Conservation (phyloP, 805 yeast species). For the Yamadazyma takamatsuzukensis region DNA sequence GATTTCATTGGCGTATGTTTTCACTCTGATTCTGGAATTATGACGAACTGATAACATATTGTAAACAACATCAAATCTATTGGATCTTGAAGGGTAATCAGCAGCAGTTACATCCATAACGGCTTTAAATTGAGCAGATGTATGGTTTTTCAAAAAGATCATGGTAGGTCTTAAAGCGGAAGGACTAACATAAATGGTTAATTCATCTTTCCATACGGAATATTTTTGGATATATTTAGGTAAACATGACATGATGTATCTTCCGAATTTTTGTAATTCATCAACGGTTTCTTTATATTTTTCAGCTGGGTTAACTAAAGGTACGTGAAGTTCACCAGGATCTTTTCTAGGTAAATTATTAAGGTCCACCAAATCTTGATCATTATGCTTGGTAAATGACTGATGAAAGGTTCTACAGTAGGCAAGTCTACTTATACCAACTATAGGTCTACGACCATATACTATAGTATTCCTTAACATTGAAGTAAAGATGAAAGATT, state of each 20-base stretch:
- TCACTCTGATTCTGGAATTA: slow-evolving; percentile 84
- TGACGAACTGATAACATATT: slow-evolving; percentile 76
- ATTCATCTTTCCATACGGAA: slow-evolving; percentile 88
- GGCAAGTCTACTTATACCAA: background rate
- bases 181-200: slow-evolving; percentile 73
- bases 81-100: slow-evolving; percentile 78
- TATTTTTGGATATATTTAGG: slow-evolving; percentile 83
- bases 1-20: slow-evolving; percentile 82
- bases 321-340: slow-evolving; percentile 33
- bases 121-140: slow-evolving; percentile 74
- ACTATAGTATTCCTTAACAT: too few relatives aligned
- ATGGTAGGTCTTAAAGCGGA: slow-evolving; percentile 68
- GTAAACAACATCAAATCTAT: slow-evolving; percentile 85
- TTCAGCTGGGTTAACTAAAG: slow-evolving; percentile 75
- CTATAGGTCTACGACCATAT: background rate
- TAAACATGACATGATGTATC: slow-evolving; percentile 69
- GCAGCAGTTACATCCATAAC: slow-evolving; percentile 83
- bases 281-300: slow-evolving; percentile 61
- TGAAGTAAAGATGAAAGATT: slow-evolving; percentile 4
- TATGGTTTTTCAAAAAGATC: slow-evolving; percentile 70
- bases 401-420: slow-evolving; percentile 2
- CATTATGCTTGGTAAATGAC: slow-evolving; percentile 5
- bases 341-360: slow-evolving; percentile 36
- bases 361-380: slow-evolving; percentile 32
- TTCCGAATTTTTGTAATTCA: slow-evolving; percentile 78